phyloP scores from a whole-genome alignment of 768 basidiomycete species.

The Multifurca ochricompacta region DNA sequence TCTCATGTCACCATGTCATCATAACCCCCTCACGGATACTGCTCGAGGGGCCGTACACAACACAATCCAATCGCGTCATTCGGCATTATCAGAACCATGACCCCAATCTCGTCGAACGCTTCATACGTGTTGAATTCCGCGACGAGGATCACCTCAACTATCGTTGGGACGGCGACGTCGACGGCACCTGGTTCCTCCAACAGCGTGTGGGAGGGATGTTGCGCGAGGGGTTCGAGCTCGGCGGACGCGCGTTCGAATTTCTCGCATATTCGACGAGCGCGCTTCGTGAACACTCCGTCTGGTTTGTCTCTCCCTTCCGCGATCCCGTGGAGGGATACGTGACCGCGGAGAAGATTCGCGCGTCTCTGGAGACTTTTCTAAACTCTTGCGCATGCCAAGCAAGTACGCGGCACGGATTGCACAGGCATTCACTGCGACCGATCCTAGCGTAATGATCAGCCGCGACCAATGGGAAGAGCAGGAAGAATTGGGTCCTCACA shows the following conservation, averaged over 20 bases:
- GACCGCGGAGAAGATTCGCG: slow-evolving; percentile 51
- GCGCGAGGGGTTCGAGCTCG: slow-evolving; percentile 60
- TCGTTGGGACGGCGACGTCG: slow-evolving; percentile 61
- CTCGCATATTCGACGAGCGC: slow-evolving; percentile 78
- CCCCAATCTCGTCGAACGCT: slow-evolving; percentile 50
- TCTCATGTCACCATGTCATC: slow-evolving; percentile 68
- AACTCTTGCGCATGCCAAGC: slow-evolving; percentile 43
- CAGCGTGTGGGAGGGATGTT: slow-evolving; percentile 30
- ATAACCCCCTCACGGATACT: slow-evolving; percentile 69
- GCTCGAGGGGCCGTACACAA: slow-evolving; percentile 67
- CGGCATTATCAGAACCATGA: slow-evolving; percentile 39
- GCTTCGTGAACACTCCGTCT: slow-evolving; percentile 71
- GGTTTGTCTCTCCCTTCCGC: slow-evolving; percentile 66
- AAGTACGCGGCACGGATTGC: slow-evolving; percentile 78
- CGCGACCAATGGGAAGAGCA: slow-evolving; percentile 56
- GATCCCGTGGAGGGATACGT: slow-evolving; percentile 38
- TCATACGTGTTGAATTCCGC: slow-evolving; percentile 77
- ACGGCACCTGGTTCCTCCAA: slow-evolving; percentile 46
- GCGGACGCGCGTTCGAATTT: slow-evolving; percentile 67
- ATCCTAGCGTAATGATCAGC: slow-evolving; percentile 54
- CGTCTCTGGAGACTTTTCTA: slow-evolving; percentile 62
- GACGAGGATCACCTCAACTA: slow-evolving; percentile 77
- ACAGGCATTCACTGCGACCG: slow-evolving; percentile 79
- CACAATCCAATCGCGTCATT: slow-evolving; percentile 76
- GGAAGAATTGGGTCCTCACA: slow-evolving; percentile 53